Evolutionary conservation across 2,329 filamentous ascomycete genomes (phyloP), one percentile per base, ranked within the genome.

Genomic region (Alternaria infectoria): DNA sequence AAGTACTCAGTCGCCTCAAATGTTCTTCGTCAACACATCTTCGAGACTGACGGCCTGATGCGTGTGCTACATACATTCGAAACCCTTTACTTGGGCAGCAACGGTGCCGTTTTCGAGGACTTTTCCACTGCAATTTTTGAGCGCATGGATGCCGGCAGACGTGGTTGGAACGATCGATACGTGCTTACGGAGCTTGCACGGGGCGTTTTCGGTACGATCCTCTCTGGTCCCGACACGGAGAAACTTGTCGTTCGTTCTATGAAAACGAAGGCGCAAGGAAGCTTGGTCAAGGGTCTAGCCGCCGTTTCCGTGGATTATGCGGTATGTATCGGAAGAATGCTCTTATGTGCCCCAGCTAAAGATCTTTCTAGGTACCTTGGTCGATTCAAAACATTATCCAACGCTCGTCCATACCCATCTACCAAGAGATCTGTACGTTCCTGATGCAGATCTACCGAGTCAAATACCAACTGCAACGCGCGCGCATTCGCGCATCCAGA

Each of bases 91-190:
- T 85, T 97, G 21, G 91, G 91, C 79, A 87, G 87, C 15, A 89
- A 97, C 70, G 92, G 93, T 2, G 86, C 88, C 1, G 82, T 89
- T 1, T 87, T 90, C 2, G 86, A 90, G 50, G 79, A 82, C 0
- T 90, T 97, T 69, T 87, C 90, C 12, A 84, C 85, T 25, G 86
- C 86, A 12, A 78, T 97, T 1, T 97, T 97, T 74, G 87, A 90
- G 59, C 89, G 91, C 52, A 86, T 97, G 47, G 91, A 96, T 69
- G 83, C 79, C 52, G 81, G 81, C 12, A 79, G 84, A 82, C 74
- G 79, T 74, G 79, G 79, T 36, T 97, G 93, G 94, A 90, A 90
- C 65, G 93, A 97, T 76, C 88, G 89, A 19, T 97, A 95, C 73
- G 85, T 91, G 1, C 82, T 97, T 26, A 96, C 91, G 0, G 92